phyloP scores from a whole-genome alignment of 345 rosid species.

The Luvunga scandens region DNA sequence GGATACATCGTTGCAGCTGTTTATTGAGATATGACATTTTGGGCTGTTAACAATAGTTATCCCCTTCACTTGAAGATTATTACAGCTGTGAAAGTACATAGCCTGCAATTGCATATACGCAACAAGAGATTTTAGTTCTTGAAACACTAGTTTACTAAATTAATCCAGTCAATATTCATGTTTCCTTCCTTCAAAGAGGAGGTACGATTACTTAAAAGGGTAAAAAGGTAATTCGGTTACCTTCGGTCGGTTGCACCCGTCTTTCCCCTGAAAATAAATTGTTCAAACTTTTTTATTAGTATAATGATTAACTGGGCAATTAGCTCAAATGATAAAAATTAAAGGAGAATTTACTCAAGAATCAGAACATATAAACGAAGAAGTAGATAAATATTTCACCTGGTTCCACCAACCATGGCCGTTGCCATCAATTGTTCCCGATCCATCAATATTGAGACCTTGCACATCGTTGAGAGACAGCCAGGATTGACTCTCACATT shows the following conservation, averaged over 20 bases:
- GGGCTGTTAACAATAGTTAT: conserved; percentile 31
- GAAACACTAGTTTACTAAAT: too few relatives aligned
- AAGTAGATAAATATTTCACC: neutral
- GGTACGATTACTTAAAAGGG: too few relatives aligned
- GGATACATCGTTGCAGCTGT: conserved; percentile 3
- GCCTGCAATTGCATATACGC: conserved; percentile 10
- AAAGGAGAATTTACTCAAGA: too few relatives aligned
- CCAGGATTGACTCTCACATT: neutral
- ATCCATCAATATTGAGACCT: conserved; percentile 23
- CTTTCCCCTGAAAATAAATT: neutral
- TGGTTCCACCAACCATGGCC: conserved; percentile 37
- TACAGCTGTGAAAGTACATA: conserved; percentile 18
- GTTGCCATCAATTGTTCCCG: conserved; percentile 32
- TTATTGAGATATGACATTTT: conserved; percentile 22
- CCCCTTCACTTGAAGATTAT: conserved; percentile 24
- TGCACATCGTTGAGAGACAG: neutral
- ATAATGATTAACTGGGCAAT: neutral
- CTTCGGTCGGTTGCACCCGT: neutral
- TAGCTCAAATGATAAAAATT: too few relatives aligned
- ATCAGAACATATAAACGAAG: too few relatives aligned
- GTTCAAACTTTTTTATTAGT: neutral
- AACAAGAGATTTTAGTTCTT: too few relatives aligned
- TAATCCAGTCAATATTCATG: too few relatives aligned
- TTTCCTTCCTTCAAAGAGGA: neutral
- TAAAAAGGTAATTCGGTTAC: neutral